These are phyloP conservation scores for Cutaneotrichosporon sp. DNA, from an alignment of 1,284 basidiomycete species.

Conservation along the genomic window DNA sequence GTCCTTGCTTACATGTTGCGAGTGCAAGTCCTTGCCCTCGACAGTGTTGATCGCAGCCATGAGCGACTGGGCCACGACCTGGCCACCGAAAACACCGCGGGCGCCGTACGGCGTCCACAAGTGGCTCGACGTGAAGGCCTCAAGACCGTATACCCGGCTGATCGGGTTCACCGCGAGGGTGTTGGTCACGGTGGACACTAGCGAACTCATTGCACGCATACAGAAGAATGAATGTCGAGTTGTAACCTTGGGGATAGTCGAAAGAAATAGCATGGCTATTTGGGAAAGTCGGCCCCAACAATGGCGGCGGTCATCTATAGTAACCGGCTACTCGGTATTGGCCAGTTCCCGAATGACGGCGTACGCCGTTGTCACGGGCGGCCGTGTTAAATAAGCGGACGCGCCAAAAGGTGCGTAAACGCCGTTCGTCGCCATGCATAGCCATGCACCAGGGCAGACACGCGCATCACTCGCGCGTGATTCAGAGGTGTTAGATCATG, in stretches of 20 bases:
- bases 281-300: background rate
- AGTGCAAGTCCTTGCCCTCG: constrained; percentile 57
- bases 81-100: constrained; percentile 79
- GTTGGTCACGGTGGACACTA: constrained; percentile 15
- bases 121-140: constrained; percentile 61
- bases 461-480: too few species aligned
- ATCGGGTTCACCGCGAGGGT: constrained; percentile 15
- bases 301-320: background rate
- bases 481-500: too few species aligned
- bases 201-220: constrained; percentile 8
- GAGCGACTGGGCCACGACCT: constrained; percentile 79
- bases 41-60: constrained; percentile 73
- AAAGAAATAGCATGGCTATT: background rate
- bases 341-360: background rate
- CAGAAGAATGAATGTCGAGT: background rate
- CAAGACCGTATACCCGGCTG: constrained; percentile 13
- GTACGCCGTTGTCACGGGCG: too few species aligned
- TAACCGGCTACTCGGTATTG: background rate
- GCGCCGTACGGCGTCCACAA: constrained; percentile 62
- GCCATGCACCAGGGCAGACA: too few species aligned
- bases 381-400: too few species aligned
- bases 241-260: background rate
- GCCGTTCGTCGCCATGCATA: too few species aligned
- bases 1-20: constrained; percentile 58
- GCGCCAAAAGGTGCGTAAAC: too few species aligned